Evolutionary conservation across 2,329 filamentous ascomycete genomes (phyloP).

Genomic region (Microsporum audouinii): DNA sequence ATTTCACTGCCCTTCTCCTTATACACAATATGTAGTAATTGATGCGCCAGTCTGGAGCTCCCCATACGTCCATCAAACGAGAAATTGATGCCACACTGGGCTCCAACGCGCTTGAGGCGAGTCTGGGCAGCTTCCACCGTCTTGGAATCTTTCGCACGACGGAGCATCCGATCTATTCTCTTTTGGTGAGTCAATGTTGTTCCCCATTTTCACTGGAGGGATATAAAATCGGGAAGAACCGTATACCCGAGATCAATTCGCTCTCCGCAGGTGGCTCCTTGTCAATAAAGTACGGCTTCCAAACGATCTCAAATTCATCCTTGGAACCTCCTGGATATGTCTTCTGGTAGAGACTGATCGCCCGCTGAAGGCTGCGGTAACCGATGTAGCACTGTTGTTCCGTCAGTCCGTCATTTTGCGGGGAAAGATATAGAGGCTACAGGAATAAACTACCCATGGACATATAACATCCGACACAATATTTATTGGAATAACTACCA

Average conservation of each 20-base stretch:
- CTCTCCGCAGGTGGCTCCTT: constrained; percentile 12
- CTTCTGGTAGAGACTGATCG: constrained; percentile 13
- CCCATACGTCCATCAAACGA: constrained; percentile 17
- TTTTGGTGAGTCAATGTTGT: background rate
- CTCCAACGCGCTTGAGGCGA: constrained; percentile 14
- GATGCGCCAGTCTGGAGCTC: constrained; percentile 15
- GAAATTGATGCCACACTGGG: constrained; percentile 13
- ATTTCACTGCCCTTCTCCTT: background rate
- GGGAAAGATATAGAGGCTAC: background rate
- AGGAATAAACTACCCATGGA: constrained; percentile 3
- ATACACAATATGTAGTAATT: constrained; percentile 9
- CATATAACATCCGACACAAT: constrained; percentile 9
- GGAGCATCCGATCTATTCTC: constrained; percentile 16
- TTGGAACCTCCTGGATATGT: constrained; percentile 14
- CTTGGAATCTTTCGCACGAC: constrained; percentile 10
- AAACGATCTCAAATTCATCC: constrained; percentile 9
- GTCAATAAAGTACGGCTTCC: constrained; percentile 15
- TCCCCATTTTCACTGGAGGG: background rate
- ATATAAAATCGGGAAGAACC: background rate
- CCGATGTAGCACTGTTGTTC: constrained; percentile 15
- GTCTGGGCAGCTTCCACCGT: constrained; percentile 14
- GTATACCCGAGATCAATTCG: constrained; percentile 12
- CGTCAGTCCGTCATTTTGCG: background rate
- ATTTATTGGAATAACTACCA: constrained; percentile 7
- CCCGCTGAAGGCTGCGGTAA: constrained; percentile 11